Evolutionary conservation across 2,329 filamentous ascomycete species (phyloP).

Genomic region (Chaetomiaceae sp.): DNA sequence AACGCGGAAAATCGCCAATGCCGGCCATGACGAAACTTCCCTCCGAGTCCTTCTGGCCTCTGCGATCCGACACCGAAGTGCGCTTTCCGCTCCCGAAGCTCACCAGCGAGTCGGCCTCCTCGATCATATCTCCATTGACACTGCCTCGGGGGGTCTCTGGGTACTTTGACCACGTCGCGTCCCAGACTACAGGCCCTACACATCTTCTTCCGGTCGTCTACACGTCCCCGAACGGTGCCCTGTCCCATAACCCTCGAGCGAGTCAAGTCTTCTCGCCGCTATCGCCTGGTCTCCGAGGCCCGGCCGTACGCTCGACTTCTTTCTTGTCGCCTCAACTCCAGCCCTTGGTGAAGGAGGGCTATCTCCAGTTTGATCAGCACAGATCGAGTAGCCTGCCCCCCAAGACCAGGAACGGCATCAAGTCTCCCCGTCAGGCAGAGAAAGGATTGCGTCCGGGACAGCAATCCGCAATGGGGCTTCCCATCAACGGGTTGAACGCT

Average conservation of each 20-base stretch:
- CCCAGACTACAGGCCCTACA: slow-evolving; percentile 3
- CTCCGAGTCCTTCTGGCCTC: slow-evolving; percentile 41
- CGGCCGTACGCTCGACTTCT: slow-evolving; percentile 21
- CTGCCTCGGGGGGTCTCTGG: slow-evolving; percentile 34
- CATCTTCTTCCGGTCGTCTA: slow-evolving; percentile 22
- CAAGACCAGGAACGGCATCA: not conserved
- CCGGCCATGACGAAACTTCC: slow-evolving; percentile 38
- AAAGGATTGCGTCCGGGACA: not conserved
- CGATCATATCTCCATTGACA: slow-evolving; percentile 38
- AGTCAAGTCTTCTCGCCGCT: slow-evolving; percentile 23
- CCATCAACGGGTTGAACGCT: slow-evolving; percentile 7
- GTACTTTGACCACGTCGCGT: slow-evolving; percentile 35
- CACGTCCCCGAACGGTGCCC: slow-evolving; percentile 17
- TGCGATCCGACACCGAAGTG: slow-evolving; percentile 34
- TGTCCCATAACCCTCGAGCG: not conserved
- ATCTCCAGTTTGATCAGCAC: slow-evolving; percentile 26
- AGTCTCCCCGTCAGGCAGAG: not conserved
- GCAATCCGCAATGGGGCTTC: not conserved
- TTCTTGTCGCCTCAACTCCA: slow-evolving; percentile 28
- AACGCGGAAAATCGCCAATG: not conserved
- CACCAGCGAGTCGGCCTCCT: slow-evolving; percentile 31
- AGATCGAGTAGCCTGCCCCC: slow-evolving; percentile 33
- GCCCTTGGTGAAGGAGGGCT: slow-evolving; percentile 17
- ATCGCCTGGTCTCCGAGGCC: slow-evolving; percentile 24
- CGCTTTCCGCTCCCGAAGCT: slow-evolving; percentile 25